Evolutionary conservation across 768 basidiomycete species (phyloP), one percentile per base, ranked within the genome.

Genomic region (Fibroporia radiculosa): DNA sequence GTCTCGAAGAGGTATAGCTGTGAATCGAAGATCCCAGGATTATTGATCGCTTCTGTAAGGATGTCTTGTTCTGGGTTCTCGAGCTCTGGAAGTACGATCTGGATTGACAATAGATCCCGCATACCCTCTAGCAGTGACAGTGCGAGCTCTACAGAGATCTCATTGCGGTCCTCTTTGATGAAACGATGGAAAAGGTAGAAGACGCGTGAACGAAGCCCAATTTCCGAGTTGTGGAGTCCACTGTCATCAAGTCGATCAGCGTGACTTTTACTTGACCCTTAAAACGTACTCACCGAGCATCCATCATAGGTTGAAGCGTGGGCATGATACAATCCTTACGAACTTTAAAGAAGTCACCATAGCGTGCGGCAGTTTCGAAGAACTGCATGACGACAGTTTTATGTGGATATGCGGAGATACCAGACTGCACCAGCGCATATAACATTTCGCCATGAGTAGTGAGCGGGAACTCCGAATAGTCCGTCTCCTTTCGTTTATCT

Each of bases 1-100:
- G 92, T 83, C 65, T 99, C 96, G 61, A 91, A 99, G 8, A 99
- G 74, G 61, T 97, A 95, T 19, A 98, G 70, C 61, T 99, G 96
- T 11, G 90, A 79, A 51, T 91, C 84, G 59, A 97, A 93, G 33
- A 80, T 65, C 3, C 71, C 67, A 11, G 87, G 73, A 42, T 79
- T 78, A 39, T 77, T 79, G 34, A 90, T 78, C 1, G 90, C 86
- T 60, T 95, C 93, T 14, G 78, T 68, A 22, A 99, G 74, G 14
- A 82, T 60, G 54, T 89, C 88, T 31, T 66, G 66, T 20, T 84
- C 78, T 1, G 75, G 67, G 20, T 79, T 80, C 43, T 95, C 92
- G 5, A 76, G 67, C 56, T 85, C 80, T 1, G 93, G 87, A 19
- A 93, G 66, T 50, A 82, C 78, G 14, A 84, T 80, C 37, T 78